phyloP scores from a whole-genome alignment of 192 early-diverging fungal genomes.

The Backusella westeae region DNA sequence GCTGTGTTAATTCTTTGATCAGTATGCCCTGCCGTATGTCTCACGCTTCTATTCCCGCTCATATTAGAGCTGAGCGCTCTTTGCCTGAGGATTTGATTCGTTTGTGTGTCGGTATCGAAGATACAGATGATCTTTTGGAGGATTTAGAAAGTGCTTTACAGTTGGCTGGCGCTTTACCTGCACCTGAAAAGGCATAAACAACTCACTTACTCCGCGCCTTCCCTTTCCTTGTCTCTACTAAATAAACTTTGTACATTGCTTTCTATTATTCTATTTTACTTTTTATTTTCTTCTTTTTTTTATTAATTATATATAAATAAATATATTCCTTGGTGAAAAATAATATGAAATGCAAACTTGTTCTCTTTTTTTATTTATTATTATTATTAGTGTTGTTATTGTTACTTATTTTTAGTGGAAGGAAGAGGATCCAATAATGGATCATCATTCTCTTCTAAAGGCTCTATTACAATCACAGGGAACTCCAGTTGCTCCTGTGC shows the following conservation, averaged over 20 bases:
- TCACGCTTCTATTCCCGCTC: constrained; percentile 92
- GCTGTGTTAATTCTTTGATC: constrained; percentile 96
- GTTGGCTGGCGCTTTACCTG: constrained; percentile 20
- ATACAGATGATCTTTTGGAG: constrained; percentile 85
- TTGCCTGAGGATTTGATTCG: constrained; percentile 98
- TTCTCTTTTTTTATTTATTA: background rate
- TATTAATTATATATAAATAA: background rate
- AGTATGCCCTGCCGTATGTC: constrained; percentile 99
- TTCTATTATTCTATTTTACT: background rate
- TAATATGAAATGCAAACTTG: constrained; percentile 4
- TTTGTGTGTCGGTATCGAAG: constrained; percentile 95
- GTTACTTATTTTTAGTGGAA: background rate
- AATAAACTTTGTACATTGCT: constrained; percentile 4
- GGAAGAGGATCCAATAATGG: background rate
- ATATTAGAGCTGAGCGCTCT: constrained; percentile 80
- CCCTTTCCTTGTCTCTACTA: background rate
- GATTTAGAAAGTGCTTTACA: constrained; percentile 79
- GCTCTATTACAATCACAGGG: constrained; percentile 8
- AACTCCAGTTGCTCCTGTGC: background rate
- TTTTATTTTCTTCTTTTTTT: background rate
- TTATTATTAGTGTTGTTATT: background rate
- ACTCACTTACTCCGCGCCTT: background rate
- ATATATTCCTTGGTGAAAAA: background rate
- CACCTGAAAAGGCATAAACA: constrained; percentile 1
- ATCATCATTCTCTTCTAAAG: constrained; percentile 10